Evolutionary conservation across 1,139 yeast species (phyloP).

Genomic region (Entelexis paramagnoliae): DNA sequence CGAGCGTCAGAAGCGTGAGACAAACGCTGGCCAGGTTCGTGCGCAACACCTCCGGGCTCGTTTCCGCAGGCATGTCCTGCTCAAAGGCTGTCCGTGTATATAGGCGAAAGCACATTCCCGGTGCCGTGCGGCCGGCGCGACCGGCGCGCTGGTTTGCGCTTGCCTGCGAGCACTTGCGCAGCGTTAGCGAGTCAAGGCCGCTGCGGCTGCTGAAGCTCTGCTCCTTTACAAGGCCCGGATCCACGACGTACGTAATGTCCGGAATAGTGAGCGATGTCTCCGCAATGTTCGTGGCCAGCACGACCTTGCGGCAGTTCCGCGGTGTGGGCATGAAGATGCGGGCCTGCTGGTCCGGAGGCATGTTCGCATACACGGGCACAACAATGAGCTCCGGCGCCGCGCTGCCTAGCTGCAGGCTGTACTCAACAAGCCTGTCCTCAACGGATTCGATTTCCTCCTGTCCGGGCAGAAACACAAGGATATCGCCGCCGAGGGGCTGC

Average conservation of each 20-base stretch:
- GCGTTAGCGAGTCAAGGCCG: slow-evolving; percentile 83
- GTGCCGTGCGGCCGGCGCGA: slow-evolving; percentile 93
- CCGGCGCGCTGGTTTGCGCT: slow-evolving; percentile 96
- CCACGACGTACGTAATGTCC: slow-evolving; percentile 81
- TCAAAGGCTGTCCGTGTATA: slow-evolving; percentile 80
- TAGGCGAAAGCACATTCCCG: slow-evolving; percentile 86
- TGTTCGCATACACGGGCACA: slow-evolving; percentile 84
- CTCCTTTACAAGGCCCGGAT: slow-evolving; percentile 87
- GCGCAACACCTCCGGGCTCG: slow-evolving; percentile 81
- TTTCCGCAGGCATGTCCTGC: slow-evolving; percentile 65
- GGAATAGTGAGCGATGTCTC: slow-evolving; percentile 94
- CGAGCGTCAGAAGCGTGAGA: slow-evolving; percentile 62
- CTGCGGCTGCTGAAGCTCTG: slow-evolving; percentile 70
- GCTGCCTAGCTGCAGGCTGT: slow-evolving; percentile 52
- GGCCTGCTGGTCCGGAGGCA: slow-evolving; percentile 76
- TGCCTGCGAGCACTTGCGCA: slow-evolving; percentile 82
- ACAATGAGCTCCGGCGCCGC: slow-evolving; percentile 55
- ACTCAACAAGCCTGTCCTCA: slow-evolving; percentile 60
- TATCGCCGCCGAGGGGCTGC: slow-evolving; percentile 61
- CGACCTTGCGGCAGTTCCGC: slow-evolving; percentile 65
- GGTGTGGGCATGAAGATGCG: slow-evolving; percentile 86
- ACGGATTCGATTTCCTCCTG: slow-evolving; percentile 87
- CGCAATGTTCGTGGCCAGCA: slow-evolving; percentile 90
- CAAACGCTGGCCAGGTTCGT: slow-evolving; percentile 72
- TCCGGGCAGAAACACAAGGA: slow-evolving; percentile 84